phyloP scores from a whole-genome alignment of 352 stramenopile genomes.

The Globisporangium paddicum region DNA sequence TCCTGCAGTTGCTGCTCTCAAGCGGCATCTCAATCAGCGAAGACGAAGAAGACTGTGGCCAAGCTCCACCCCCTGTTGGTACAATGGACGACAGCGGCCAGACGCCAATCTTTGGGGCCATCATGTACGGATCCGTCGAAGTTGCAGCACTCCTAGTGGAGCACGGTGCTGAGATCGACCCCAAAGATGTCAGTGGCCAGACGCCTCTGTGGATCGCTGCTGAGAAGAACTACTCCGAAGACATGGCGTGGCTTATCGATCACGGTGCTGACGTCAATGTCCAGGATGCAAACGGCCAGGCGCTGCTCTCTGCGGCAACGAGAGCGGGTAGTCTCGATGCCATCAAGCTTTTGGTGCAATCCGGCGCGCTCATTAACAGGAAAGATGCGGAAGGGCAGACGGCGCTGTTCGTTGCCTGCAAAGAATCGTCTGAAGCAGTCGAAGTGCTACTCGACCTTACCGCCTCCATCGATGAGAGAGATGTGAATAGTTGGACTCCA shows the following conservation, averaged over 20 bases:
- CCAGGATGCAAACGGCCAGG: background rate
- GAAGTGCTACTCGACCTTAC: background rate
- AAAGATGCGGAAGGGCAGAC: background rate
- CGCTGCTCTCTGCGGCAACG: background rate
- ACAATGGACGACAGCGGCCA: background rate
- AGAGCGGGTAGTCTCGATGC: background rate
- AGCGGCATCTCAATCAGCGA: background rate
- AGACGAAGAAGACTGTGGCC: background rate
- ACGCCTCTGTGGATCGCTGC: background rate
- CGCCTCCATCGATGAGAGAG: background rate
- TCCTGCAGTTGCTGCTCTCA: background rate
- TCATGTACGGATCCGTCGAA: background rate
- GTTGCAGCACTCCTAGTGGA: background rate
- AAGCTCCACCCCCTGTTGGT: background rate
- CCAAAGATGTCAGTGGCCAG: background rate
- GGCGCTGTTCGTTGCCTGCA: background rate
- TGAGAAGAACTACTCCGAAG: background rate
- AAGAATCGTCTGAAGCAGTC: background rate
- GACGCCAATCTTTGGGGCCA: background rate
- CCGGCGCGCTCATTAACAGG: background rate
- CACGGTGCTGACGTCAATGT: background rate
- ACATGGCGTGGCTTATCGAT: background rate
- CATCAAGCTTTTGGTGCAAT: background rate
- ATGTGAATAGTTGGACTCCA: background rate
- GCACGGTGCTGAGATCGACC: background rate